Percentiles rank a stretch among this genome's conserved stretches.
These are phyloP conservation scores for Phytophthora litchii DNA, from an alignment of 352 stramenopile species.

Conservation along the genomic window DNA sequence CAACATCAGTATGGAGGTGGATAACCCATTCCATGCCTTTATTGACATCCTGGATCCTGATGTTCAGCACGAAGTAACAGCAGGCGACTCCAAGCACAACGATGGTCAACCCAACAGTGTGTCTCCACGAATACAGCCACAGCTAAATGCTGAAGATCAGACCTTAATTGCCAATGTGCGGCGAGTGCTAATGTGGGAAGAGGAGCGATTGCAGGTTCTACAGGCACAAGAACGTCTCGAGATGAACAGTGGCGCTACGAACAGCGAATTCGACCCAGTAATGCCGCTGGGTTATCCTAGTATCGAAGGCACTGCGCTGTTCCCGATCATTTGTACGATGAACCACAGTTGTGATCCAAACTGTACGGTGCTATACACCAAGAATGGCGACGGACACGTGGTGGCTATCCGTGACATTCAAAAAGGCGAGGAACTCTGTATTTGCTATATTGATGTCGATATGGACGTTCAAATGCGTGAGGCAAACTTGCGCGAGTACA, in stretches of 20 bases:
- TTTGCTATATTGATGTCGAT: constrained; percentile 94
- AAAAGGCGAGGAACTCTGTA: constrained; percentile 93
- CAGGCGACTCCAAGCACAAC: constrained; percentile 12
- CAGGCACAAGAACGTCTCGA: constrained; percentile 76
- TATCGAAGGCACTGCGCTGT: constrained; percentile 95
- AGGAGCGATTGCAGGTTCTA: constrained; percentile 35
- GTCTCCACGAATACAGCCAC: constrained; percentile 30
- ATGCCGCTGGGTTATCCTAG: constrained; percentile 46
- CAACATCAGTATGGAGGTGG: constrained; percentile 93
- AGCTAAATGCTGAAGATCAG: constrained; percentile 34
- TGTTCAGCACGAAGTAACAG: constrained; percentile 32
- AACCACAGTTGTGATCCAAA: constrained; percentile 97
- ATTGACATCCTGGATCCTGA: constrained; percentile 75
- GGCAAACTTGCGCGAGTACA: constrained; percentile 72
- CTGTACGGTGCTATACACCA: constrained; percentile 90
- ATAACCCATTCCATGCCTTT: constrained; percentile 79
- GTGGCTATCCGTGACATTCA: constrained; percentile 74
- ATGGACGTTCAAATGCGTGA: constrained; percentile 75
- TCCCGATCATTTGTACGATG: constrained; percentile 94
- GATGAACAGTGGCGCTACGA: constrained; percentile 42
- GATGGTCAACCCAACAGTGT: constrained; percentile 6
- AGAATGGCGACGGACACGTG: constrained; percentile 69
- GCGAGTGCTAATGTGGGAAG: constrained; percentile 49
- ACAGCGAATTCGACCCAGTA: constrained; percentile 26
- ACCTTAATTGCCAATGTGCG: constrained; percentile 47